These are phyloP conservation scores for Furcasterigmium sp. DNA, from an alignment of 2,329 filamentous ascomycete genomes.

Conservation along the genomic window DNA sequence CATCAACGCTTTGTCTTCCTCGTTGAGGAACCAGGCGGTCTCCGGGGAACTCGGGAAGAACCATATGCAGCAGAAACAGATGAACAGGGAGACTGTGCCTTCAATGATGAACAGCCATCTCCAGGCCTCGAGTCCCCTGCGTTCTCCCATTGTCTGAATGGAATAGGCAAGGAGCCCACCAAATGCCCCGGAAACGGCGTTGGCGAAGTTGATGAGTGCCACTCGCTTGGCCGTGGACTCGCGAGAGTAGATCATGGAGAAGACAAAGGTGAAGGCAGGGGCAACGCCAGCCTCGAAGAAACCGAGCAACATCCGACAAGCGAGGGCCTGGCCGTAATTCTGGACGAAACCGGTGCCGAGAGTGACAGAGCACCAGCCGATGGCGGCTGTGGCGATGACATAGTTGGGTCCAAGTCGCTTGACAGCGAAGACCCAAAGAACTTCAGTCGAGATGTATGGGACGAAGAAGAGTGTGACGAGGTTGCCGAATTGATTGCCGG, in stretches of 20 bases:
- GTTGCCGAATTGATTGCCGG: conserved; percentile 51
- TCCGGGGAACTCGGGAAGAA: conserved; percentile 40
- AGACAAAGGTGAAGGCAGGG: conserved; percentile 21
- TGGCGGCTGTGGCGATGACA: conserved; percentile 16
- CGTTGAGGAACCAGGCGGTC: conserved; percentile 36
- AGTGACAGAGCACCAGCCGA: conserved; percentile 19
- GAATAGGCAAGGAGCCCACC: conserved; percentile 13
- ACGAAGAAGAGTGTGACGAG: conserved; percentile 41
- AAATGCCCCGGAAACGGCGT: conserved; percentile 16
- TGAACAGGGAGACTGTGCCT: conserved; percentile 23
- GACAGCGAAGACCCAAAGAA: conserved; percentile 15
- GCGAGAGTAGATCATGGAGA: conserved; percentile 22
- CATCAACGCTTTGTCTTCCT: conserved; percentile 27
- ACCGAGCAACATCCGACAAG: conserved; percentile 20
- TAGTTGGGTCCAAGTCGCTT: conserved; percentile 16
- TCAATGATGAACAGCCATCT: conserved; percentile 41
- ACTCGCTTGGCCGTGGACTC: conserved; percentile 20
- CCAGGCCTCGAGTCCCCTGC: conserved; percentile 38
- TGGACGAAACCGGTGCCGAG: conserved; percentile 17
- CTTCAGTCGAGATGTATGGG: conserved; percentile 16
- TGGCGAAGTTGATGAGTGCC: conserved; percentile 17
- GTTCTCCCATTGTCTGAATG: conserved; percentile 31
- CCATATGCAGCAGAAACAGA: conserved; percentile 18
- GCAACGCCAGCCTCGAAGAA: conserved; percentile 22
- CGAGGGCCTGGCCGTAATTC: conserved; percentile 15